These are phyloP conservation scores for Ascochyta lentis DNA, from an alignment of 2,329 filamentous ascomycete genomes.

Conservation along the genomic window DNA sequence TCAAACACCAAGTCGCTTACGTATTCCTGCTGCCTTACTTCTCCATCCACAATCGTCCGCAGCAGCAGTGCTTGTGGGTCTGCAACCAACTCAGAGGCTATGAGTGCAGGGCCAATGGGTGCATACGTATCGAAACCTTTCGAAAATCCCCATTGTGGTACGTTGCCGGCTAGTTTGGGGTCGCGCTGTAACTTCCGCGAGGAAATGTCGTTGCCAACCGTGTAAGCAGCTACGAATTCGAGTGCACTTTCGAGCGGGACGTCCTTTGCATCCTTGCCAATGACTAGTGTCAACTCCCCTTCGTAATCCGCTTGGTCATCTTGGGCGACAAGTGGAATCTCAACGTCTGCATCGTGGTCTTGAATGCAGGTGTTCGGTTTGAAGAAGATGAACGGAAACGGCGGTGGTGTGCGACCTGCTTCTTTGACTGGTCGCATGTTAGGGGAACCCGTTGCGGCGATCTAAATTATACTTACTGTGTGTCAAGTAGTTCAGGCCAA, in stretches of 20 bases:
- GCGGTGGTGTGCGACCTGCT: slow-evolving; percentile 53
- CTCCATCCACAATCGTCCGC: too few relatives aligned
- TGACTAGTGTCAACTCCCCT: slow-evolving; percentile 61
- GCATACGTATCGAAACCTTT: slow-evolving; percentile 63
- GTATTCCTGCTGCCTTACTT: too few relatives aligned
- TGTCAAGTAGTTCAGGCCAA: too few relatives aligned
- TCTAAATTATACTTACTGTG: too few relatives aligned
- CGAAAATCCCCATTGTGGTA: slow-evolving; percentile 62
- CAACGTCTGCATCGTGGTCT: slow-evolving; percentile 12
- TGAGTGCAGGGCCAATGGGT: slow-evolving; percentile 59
- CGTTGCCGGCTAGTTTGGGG: slow-evolving; percentile 44
- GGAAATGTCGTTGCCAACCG: slow-evolving; percentile 51
- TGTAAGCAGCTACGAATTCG: slow-evolving; percentile 62
- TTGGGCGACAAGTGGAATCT: slow-evolving; percentile 15
- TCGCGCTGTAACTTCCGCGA: slow-evolving; percentile 19
- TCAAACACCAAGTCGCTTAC: too few relatives aligned
- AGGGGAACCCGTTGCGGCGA: too few relatives aligned
- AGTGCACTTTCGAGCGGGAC: slow-evolving; percentile 53
- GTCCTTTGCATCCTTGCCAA: slow-evolving; percentile 56
- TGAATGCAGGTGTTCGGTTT: slow-evolving; percentile 39
- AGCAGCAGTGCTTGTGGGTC: slow-evolving; percentile 32
- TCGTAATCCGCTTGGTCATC: slow-evolving; percentile 57
- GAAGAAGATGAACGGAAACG: slow-evolving; percentile 54
- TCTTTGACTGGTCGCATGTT: slow-evolving; percentile 33
- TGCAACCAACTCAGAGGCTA: slow-evolving; percentile 51